Evolutionary conservation across 768 basidiomycete genomes (phyloP).

Genomic region (Lactifluus echinatus): DNA sequence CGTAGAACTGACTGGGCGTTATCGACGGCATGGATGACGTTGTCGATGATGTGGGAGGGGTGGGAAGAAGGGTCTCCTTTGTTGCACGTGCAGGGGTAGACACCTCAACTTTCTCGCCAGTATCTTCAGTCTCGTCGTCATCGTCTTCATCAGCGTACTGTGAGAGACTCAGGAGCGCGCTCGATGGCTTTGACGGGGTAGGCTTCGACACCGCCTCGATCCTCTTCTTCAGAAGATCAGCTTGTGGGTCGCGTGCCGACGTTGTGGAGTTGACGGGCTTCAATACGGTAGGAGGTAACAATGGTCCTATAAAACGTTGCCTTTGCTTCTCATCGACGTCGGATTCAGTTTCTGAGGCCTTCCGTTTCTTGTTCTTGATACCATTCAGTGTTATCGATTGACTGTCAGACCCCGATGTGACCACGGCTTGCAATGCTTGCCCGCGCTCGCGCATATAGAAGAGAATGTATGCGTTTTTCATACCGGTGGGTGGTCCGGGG

Average conservation of each 20-base stretch:
- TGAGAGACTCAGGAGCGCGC: constrained; percentile 32
- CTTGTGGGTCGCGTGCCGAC: constrained; percentile 42
- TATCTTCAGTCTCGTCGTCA: constrained; percentile 28
- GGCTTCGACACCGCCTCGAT: constrained; percentile 34
- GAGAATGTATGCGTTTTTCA: constrained; percentile 85
- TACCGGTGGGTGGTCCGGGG: constrained; percentile 40
- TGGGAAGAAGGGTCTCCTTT: neutral
- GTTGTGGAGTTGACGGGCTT: constrained; percentile 12
- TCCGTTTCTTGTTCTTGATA: constrained; percentile 40
- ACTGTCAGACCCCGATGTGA: constrained; percentile 29
- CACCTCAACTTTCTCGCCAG: constrained; percentile 26
- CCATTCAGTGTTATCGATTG: constrained; percentile 22
- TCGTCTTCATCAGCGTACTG: constrained; percentile 38
- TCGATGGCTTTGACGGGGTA: constrained; percentile 22
- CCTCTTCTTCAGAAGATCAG: constrained; percentile 42
- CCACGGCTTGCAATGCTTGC: constrained; percentile 57
- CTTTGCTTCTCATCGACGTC: constrained; percentile 42
- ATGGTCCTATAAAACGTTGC: constrained; percentile 55
- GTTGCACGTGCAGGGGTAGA: neutral
- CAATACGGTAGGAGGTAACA: constrained; percentile 40
- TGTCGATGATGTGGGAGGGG: neutral
- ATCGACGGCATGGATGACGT: constrained; percentile 7
- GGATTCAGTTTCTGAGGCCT: constrained; percentile 37
- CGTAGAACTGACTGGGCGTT: constrained; percentile 11
- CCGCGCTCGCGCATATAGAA: constrained; percentile 85